Evolutionary conservation across 176 grass and related monocot genomes (phyloP).

Genomic region (Olyra latifolia): DNA sequence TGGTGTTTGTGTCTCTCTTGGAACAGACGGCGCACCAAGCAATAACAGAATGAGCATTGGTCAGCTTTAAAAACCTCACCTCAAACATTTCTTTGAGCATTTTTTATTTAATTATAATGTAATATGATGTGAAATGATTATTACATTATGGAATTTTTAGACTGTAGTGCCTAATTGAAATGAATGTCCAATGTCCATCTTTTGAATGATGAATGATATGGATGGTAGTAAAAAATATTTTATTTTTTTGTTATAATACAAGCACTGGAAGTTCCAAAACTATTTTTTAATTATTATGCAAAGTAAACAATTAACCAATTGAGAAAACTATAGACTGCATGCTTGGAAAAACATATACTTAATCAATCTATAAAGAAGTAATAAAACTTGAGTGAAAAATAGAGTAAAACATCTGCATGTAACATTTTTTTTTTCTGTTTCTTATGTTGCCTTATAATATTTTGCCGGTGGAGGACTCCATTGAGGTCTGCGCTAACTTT

Average conservation of each 20-base stretch:
- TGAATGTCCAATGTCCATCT: neutral
- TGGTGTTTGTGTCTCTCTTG: conserved; percentile 90
- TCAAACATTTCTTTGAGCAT: neutral
- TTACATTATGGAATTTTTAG: neutral
- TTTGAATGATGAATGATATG: neutral
- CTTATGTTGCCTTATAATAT: neutral
- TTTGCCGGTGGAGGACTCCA: neutral
- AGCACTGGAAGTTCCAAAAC: neutral
- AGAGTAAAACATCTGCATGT: too few relatives aligned
- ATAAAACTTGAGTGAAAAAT: neutral
- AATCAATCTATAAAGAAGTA: neutral
- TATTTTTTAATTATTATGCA: neutral
- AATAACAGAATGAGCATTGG: conserved; percentile 99
- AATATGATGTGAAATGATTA: neutral
- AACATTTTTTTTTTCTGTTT: neutral
- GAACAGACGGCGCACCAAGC: conserved; percentile 90
- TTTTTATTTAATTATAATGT: neutral
- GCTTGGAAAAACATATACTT: neutral
- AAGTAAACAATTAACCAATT: neutral
- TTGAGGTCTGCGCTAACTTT: neutral
- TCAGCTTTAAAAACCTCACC: conserved; percentile 39
- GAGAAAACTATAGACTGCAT: neutral
- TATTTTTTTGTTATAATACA: neutral
- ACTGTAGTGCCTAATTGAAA: neutral
- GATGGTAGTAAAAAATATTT: neutral